Evolutionary conservation across 78 protist species (phyloP).

Genomic region (Dictyostelium citrinum): DNA sequence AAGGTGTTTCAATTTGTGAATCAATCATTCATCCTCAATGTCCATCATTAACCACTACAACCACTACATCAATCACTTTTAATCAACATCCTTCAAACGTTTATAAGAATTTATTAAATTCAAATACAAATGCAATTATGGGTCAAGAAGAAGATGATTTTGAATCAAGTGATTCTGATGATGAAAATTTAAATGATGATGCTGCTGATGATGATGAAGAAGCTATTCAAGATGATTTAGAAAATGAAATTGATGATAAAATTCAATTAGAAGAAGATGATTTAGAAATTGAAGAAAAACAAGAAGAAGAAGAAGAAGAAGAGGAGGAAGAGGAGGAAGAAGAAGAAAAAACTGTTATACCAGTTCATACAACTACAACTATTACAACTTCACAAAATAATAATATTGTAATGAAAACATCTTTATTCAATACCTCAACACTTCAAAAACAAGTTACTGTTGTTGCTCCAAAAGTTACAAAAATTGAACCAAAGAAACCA

Average conservation of each 20-base stretch:
- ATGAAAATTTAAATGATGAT: neutral
- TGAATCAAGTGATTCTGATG: neutral
- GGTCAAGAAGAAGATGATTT: neutral
- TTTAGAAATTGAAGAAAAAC: neutral
- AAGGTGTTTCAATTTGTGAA: conserved; percentile 36
- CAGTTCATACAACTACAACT: neutral
- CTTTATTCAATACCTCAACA: neutral
- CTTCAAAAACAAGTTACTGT: neutral
- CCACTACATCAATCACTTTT: neutral
- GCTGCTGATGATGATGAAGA: neutral
- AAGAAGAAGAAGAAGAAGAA: neutral
- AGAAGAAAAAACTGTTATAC: neutral
- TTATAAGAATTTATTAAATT: neutral
- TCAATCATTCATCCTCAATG: conserved; percentile 69
- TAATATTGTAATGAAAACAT: neutral
- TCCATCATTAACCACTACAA: conserved; percentile 12
- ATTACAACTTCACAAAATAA: neutral
- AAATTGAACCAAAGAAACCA: neutral
- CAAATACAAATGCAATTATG: neutral
- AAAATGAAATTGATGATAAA: neutral
- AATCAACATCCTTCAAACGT: neutral
- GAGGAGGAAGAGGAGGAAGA: neutral
- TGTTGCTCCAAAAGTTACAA: neutral
- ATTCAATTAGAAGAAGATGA: neutral
- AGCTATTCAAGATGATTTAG: neutral